Percentiles rank a stretch among this genome's conserved stretches.
phyloP scores from a whole-genome alignment of 2,329 filamentous ascomycete species.

The Sporothrix brasiliensis region DNA sequence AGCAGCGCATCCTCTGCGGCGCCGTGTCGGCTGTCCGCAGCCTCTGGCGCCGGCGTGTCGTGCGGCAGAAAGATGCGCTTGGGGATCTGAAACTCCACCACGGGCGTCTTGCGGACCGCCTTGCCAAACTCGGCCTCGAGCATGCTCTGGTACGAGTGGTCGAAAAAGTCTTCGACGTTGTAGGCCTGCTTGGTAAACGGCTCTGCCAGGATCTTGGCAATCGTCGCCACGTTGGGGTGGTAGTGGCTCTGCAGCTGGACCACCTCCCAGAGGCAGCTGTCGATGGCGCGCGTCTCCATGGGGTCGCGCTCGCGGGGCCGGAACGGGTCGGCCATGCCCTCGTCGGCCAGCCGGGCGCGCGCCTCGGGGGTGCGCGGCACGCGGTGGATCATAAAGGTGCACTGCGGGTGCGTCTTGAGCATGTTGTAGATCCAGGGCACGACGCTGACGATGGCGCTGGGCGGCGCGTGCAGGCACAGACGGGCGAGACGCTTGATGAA shows the following conservation, averaged over 20 bases:
- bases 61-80: constrained; percentile 72
- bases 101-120: constrained; percentile 80
- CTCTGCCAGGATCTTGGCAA: constrained; percentile 90
- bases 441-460: constrained; percentile 83
- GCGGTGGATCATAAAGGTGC: constrained; percentile 95
- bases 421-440: constrained; percentile 96
- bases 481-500: constrained; percentile 93
- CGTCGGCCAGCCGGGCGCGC: constrained; percentile 57
- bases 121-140: constrained; percentile 82
- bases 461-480: constrained; percentile 83
- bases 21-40: constrained; percentile 36
- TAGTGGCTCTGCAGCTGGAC: constrained; percentile 90
- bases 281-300: constrained; percentile 81
- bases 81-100: constrained; percentile 92
- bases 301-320: constrained; percentile 75
- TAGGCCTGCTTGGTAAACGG: constrained; percentile 97
- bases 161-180: constrained; percentile 94
- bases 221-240: constrained; percentile 92
- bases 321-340: constrained; percentile 73
- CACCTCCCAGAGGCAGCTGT: constrained; percentile 93
- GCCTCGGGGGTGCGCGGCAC: constrained; percentile 61
- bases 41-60: constrained; percentile 44
- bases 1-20: constrained; percentile 57
- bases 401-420: constrained; percentile 83
- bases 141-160: constrained; percentile 88